phyloP scores from a whole-genome alignment of 768 basidiomycete genomes.

The Botryobasidium botryosum region DNA sequence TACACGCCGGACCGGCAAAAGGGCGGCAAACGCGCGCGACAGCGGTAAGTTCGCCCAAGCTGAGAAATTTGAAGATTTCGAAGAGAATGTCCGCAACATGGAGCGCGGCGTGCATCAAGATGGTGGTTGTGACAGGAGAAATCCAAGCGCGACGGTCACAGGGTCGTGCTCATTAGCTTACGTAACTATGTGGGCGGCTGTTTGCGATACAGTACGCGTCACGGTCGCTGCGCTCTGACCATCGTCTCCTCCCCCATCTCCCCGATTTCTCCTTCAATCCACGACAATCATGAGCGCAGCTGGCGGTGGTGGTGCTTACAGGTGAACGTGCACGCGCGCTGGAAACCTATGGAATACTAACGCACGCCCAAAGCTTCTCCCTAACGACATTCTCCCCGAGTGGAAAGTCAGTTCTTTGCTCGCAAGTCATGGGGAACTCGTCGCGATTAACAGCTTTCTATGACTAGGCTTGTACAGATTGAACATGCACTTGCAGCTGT shows the following conservation, averaged over 20 bases:
- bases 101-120: not conserved
- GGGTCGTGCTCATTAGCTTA: too few relatives aligned
- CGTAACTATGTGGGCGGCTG: too few relatives aligned
- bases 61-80: not conserved
- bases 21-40: not conserved
- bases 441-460: not conserved
- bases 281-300: too few relatives aligned
- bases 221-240: too few relatives aligned
- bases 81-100: not conserved
- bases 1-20: not conserved
- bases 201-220: too few relatives aligned
- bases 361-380: conserved; percentile 63
- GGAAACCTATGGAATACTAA: conserved; percentile 21
- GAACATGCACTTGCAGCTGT: conserved; percentile 98
- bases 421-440: too few relatives aligned
- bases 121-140: too few relatives aligned
- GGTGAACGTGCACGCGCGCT: conserved; percentile 23
- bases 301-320: conserved; percentile 49
- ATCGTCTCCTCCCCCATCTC: too few relatives aligned
- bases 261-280: too few relatives aligned
- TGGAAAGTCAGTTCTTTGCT: conserved; percentile 41
- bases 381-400: conserved; percentile 99
- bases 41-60: not conserved
- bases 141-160: too few relatives aligned
- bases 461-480: conserved; percentile 74